Evolutionary conservation across 192 early-diverging fungal species (phyloP), one percentile per base, ranked within the genome.

Genomic region (Mortierella hygrophila): DNA sequence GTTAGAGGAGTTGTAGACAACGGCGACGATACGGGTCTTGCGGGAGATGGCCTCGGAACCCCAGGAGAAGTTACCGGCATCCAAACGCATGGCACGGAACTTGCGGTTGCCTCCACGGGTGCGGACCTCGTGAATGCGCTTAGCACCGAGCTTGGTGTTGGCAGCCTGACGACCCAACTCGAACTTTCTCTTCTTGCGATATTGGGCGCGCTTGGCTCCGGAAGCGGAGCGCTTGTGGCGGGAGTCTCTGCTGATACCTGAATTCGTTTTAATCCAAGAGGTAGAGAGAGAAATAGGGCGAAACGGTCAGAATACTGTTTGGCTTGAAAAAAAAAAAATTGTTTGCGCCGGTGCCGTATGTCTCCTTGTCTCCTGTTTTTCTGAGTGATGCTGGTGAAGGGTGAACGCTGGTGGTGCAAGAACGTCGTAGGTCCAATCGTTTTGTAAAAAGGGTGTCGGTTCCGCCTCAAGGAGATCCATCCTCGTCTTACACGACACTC

Each of bases 131-230:
- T 99, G 97, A 86, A 99, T 96, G 89, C 97, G 94, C 96, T 98
- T 99, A 88, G 92, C 90, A 78, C 98, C 98, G 78, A 99, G 94
- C 93, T 96, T 97, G 93, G 98, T 99, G 94, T 95, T 96, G 88
- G 97, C 98, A 85, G 97, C 89, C 94, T 99, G 98, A 91, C 98
- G 97, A 91, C 98, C 98, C 87, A 98, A 94, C 93, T 99, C 98
- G 94, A 99, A 99, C 96, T 99, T 99, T 95, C 98, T 97, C 97
- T 99, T 99, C 97, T 99, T 99, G 94, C 98, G 96, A 96, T 97
- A 98, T 89, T 98, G 97, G 88, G 97, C 97, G 90, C 98, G 95
- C 94, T 98, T 98, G 93, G 98, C 98, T 93, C 98, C 97, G 65
- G 98, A 97, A 91, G 94, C 94, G 81, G 93, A 93, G 89, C 98